These are phyloP conservation scores for Crepidotus variabilis DNA, from an alignment of 768 basidiomycete genomes.

Conservation along the genomic window DNA sequence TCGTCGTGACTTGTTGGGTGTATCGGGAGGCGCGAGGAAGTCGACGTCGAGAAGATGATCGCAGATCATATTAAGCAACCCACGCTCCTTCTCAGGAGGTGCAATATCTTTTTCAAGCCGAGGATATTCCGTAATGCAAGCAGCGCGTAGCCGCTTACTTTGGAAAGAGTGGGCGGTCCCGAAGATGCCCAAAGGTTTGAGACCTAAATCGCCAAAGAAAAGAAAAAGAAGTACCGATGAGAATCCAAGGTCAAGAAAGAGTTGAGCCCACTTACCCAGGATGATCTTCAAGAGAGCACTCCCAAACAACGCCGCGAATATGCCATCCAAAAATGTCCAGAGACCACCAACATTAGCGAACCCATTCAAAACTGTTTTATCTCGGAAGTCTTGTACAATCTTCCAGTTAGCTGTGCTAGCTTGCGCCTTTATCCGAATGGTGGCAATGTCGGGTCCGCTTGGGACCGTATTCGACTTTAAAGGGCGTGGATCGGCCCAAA, in stretches of 20 bases:
- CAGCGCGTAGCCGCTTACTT: neutral
- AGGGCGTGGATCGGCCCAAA: neutral
- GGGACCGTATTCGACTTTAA: neutral
- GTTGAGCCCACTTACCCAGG: neutral
- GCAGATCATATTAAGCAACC: neutral
- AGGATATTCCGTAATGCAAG: neutral
- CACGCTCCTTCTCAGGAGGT: neutral
- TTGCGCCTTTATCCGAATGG: neutral
- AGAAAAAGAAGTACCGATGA: neutral
- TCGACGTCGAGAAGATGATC: conserved; percentile 2
- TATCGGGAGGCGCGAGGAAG: neutral
- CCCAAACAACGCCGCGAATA: conserved; percentile 6
- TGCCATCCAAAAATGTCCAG: conserved; percentile 6
- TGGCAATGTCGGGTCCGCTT: neutral
- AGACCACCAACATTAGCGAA: conserved; percentile 6
- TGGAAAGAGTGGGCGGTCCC: conserved; percentile 2
- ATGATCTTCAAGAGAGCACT: neutral
- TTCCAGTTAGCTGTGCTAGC: neutral
- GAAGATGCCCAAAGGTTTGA: neutral
- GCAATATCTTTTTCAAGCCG: neutral
- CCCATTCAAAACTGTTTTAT: conserved; percentile 3
- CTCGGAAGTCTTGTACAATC: conserved; percentile 5
- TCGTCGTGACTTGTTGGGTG: neutral
- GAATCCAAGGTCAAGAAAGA: neutral
- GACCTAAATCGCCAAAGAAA: neutral